Base-by-base conservation (phyloP, 345 rosid species). In the Sisymbrium irio region DNA sequence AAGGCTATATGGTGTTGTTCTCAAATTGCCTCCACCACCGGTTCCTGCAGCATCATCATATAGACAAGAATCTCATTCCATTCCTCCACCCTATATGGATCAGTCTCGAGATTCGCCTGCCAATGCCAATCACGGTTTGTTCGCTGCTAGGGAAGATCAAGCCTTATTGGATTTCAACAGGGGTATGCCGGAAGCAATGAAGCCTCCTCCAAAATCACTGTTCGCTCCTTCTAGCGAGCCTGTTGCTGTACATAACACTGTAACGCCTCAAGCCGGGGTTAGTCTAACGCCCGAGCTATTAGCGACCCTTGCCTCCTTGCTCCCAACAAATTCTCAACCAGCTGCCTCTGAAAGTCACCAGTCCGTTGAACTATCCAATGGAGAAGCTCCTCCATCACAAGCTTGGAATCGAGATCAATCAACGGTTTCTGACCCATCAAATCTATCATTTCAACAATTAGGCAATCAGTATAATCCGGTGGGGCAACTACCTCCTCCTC, bases 1-100 rank as follows among this genome's bases (percentile, higher is more conserved):
- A 77, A 90, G 98, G 41, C 80, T 95, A 17, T 92, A 92, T 80
- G 99, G 98, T 45, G 97, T 95, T 60, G 96, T 92, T 63, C 91
- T 95, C 83, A 90, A 87, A 82, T 71, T 92, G 83, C 85, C 91
- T 5, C 90, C 85, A 11, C 89, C 87, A 66, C 88, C 79, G 40
- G 81, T 72, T 49, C 81, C 89, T 53, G 67, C 61, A 28, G 70
- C 60, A 36, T 61, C 77, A 79, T 50, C 82, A 9, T 8, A 51
- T 37, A 83, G 74, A 59, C 87, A 67, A 45, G 85, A 84, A 33
- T 77, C 70, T 40, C 85, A 74, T 54, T 71, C 87, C 45, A 51
- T 61, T 63, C 77, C 78, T 77, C 70, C 65, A 45, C 40, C 86
- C 45, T 78, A 69, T 50, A 18, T 80, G 33, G 91, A 79, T 61